Conservation (phyloP, 2,329 filamentous ascomycete genomes). For the Coniochaeta sp. region DNA sequence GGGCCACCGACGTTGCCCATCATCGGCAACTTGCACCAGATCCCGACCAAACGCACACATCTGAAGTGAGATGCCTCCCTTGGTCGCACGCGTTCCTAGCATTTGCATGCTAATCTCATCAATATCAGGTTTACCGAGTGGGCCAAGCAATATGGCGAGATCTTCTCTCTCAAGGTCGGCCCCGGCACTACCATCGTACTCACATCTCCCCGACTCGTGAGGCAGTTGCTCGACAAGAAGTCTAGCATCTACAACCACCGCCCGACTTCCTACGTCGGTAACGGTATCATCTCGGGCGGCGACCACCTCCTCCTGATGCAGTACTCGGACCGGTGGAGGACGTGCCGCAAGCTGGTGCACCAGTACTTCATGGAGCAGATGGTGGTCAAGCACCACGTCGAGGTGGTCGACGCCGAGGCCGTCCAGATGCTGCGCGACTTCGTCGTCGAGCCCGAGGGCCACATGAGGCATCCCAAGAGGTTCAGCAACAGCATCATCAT, state of each 20-base stretch:
- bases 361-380: conserved; percentile 36
- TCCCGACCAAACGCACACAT: conserved; percentile 18
- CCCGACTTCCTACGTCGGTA: conserved; percentile 31
- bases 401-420: conserved; percentile 38
- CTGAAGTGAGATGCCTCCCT: not conserved
- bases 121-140: conserved; percentile 32
- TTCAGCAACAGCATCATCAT: conserved; percentile 42
- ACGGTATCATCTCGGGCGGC: conserved; percentile 32
- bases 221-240: conserved; percentile 36
- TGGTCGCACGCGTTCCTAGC: not conserved
- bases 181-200: conserved; percentile 31
- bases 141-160: conserved; percentile 32
- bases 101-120: not conserved
- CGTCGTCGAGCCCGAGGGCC: conserved; percentile 27
- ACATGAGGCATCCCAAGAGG: conserved; percentile 38
- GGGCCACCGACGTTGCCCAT: conserved; percentile 32
- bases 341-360: conserved; percentile 36
- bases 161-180: conserved; percentile 35
- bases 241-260: conserved; percentile 33
- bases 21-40: conserved; percentile 31
- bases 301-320: conserved; percentile 36
- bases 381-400: conserved; percentile 32
- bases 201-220: conserved; percentile 28
- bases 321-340: conserved; percentile 36
- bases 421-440: conserved; percentile 39